These are phyloP conservation scores for Lepidium campestre DNA, from an alignment of 441 rosid genomes.

Conservation along the genomic window DNA sequence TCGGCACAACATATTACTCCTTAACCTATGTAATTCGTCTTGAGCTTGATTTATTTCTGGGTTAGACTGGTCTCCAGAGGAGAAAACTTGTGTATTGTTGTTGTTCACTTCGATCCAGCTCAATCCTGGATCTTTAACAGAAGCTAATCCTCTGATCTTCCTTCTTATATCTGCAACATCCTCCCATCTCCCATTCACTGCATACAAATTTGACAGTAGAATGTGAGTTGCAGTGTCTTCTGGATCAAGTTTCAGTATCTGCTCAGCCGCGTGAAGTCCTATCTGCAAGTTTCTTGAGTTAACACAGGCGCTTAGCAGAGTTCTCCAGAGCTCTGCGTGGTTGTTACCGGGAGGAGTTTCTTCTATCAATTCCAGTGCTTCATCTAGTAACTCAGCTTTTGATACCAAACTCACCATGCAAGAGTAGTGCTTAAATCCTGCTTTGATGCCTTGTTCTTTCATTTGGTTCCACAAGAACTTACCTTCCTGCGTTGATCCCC, in stretches of 20 bases:
- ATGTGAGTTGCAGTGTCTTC: slow-evolving; percentile 58
- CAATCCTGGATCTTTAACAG: slow-evolving; percentile 70
- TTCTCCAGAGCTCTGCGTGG: slow-evolving; percentile 70
- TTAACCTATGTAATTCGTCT: slow-evolving; percentile 42
- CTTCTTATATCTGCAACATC: slow-evolving; percentile 57
- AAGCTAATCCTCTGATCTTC: slow-evolving; percentile 48
- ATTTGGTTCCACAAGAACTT: slow-evolving; percentile 61
- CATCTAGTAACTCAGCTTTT: slow-evolving; percentile 61
- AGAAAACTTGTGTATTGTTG: slow-evolving; percentile 39
- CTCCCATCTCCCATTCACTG: slow-evolving; percentile 65
- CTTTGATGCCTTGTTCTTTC: slow-evolving; percentile 42
- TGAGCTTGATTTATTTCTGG: slow-evolving; percentile 33
- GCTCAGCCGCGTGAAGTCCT: slow-evolving; percentile 63
- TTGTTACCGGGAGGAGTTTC: slow-evolving; percentile 37
- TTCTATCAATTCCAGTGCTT: slow-evolving; percentile 50
- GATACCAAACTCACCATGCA: slow-evolving; percentile 79
- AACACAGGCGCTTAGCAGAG: slow-evolving; percentile 70
- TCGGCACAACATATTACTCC: slow-evolving; percentile 41
- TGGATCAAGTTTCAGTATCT: slow-evolving; percentile 47
- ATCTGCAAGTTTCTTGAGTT: slow-evolving; percentile 37
- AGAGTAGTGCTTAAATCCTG: slow-evolving; percentile 77
- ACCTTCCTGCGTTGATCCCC: slow-evolving; percentile 58
- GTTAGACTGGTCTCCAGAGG: slow-evolving; percentile 60
- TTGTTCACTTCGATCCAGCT: slow-evolving; percentile 76
- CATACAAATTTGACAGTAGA: slow-evolving; percentile 71